Percentiles rank a stretch among this genome's conserved stretches.
Evolutionary conservation across 305 asterid genomes (phyloP).

Genomic region (Ajuga reptans): DNA sequence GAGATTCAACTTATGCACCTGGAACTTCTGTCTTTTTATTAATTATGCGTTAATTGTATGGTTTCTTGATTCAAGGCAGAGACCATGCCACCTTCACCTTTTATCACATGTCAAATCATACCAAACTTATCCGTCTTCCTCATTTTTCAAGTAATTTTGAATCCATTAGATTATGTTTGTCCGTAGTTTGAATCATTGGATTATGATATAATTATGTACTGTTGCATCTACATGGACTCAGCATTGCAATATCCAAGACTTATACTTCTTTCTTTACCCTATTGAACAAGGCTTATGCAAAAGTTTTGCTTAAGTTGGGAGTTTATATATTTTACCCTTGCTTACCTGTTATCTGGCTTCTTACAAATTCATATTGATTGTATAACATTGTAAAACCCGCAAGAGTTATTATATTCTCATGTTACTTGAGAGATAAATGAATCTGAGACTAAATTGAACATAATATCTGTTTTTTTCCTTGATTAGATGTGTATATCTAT

Average conservation of each 20-base stretch:
- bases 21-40: background rate
- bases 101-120: background rate
- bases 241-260: background rate
- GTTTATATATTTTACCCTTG: background rate
- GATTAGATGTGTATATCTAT: background rate
- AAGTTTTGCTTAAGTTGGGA: background rate
- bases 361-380: background rate
- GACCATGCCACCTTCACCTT: background rate
- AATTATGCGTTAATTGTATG: background rate
- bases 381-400: background rate
- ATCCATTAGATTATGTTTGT: background rate
- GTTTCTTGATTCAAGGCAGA: background rate
- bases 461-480: background rate
- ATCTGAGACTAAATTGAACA: background rate
- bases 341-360: background rate
- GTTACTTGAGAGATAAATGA: background rate
- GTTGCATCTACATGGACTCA: background rate
- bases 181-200: conserved; percentile 1
- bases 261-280: background rate
- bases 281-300: background rate
- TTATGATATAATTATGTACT: background rate
- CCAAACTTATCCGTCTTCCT: background rate
- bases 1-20: background rate
- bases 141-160: background rate
- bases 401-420: background rate